Evolutionary conservation across 495 filamentous ascomycete genomes (phyloP).

Genomic region (Terfezia boudieri): DNA sequence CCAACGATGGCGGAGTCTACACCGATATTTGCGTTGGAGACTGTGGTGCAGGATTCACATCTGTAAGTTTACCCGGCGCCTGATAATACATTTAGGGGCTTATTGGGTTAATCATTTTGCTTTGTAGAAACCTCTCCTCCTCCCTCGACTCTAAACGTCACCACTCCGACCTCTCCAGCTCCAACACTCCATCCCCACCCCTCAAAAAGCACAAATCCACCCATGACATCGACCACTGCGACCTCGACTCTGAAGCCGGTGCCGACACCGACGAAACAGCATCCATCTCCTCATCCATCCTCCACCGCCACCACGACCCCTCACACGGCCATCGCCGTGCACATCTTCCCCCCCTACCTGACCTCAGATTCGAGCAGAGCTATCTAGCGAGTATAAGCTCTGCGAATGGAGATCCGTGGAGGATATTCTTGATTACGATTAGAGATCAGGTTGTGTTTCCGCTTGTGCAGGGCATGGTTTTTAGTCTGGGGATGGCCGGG

Average conservation of each 20-base stretch:
- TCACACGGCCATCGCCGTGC: constrained; percentile 6
- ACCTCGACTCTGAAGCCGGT: constrained; percentile 1
- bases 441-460: constrained; percentile 51
- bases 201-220: background rate
- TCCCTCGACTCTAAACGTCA: constrained; percentile 3
- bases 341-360: constrained; percentile 64
- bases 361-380: constrained; percentile 91
- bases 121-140: constrained; percentile 1
- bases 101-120: no score
- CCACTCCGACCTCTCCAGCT: background rate
- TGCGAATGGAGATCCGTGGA: constrained; percentile 47
- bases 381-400: constrained; percentile 66
- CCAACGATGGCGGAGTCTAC: no score
- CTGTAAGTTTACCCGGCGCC: no score
- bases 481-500: constrained; percentile 8
- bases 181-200: background rate
- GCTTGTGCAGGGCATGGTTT: constrained; percentile 11
- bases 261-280: constrained; percentile 2
- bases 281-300: constrained; percentile 12
- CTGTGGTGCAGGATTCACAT: no score
- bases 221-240: background rate
- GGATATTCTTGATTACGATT: constrained; percentile 60
- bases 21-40: no score
- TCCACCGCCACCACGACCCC: background rate
- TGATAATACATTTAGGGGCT: no score